Evolutionary conservation across 176 grass and related monocot genomes (phyloP).

Genomic region (Olyra latifolia): DNA sequence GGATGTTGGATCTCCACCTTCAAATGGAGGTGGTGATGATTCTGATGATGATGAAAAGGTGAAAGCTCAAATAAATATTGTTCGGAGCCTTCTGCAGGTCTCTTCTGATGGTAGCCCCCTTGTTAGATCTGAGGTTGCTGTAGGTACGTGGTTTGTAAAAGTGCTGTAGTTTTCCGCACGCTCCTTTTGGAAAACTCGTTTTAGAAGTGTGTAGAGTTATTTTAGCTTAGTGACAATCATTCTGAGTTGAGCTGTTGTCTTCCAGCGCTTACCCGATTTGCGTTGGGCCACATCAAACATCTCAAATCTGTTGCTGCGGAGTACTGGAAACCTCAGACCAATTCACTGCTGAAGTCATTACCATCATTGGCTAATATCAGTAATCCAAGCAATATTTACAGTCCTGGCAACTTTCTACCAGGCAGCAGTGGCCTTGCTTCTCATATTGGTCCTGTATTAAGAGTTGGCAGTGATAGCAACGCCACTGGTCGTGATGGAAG

Average conservation of each 20-base stretch:
- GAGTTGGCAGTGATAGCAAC: slow-evolving; percentile 77
- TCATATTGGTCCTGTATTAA: slow-evolving; percentile 78
- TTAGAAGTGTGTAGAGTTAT: slow-evolving; percentile 1
- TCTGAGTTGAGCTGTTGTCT: slow-evolving; percentile 39
- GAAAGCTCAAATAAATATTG: slow-evolving; percentile 78
- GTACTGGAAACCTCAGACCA: slow-evolving; percentile 85
- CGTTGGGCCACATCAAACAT: slow-evolving; percentile 81
- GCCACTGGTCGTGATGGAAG: slow-evolving; percentile 64
- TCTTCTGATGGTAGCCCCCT: slow-evolving; percentile 87
- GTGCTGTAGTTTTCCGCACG: slow-evolving; percentile 12
- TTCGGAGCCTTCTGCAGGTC: slow-evolving; percentile 75
- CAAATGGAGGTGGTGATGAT: slow-evolving; percentile 62
- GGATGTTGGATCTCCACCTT: slow-evolving; percentile 63
- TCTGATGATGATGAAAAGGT: slow-evolving; percentile 90
- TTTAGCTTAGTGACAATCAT: slow-evolving; percentile 24
- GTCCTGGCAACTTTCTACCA: slow-evolving; percentile 53
- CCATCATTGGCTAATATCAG: slow-evolving; percentile 86
- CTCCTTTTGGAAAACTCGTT: too few species aligned
- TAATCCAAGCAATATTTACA: slow-evolving; percentile 56
- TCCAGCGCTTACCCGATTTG: slow-evolving; percentile 90
- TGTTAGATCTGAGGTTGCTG: slow-evolving; percentile 86
- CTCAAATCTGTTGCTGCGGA: slow-evolving; percentile 85
- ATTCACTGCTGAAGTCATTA: slow-evolving; percentile 66
- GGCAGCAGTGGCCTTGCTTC: slow-evolving; percentile 48
- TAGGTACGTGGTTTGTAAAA: slow-evolving; percentile 58